Evolutionary conservation across 2,329 filamentous ascomycete species (phyloP), one percentile per base, ranked within the genome.

Genomic region (Proliferodiscus dingleyae): DNA sequence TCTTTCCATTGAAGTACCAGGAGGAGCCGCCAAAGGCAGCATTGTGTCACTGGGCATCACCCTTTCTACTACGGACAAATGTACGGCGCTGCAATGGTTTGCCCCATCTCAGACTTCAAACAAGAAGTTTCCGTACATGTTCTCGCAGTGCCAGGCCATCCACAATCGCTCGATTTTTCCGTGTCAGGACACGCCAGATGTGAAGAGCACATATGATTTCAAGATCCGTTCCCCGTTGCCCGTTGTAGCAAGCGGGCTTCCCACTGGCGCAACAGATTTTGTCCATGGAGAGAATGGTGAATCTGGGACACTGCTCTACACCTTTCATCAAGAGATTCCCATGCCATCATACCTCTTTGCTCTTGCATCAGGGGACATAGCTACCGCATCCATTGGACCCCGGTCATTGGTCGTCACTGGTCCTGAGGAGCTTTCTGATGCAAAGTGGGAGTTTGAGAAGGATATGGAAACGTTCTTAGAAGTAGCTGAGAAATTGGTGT

Each of bases 101-200:
- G 90, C 87, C 0, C 89, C 89, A 2, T 85, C 85, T 24, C 93
- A 97, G 71, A 97, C 93, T 1, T 89, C 87, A 47, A 96, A 95
- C 77, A 90, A 89, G 72, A 93, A 89, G 68, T 86, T 94, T 56
- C 91, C 91, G 1, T 97, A 96, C 68, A 91, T 97, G 83, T 97
- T 97, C 72, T 94, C 88, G 36, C 93, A 97, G 71, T 95, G 90
- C 66, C 91, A 98, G 72, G 90, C 91, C 43, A 97, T 96, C 61
- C 90, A 97, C 61, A 89, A 88, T 34, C 83, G 93, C 49, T 95
- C 89, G 38, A 79, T 97, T 50, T 95, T 97, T 66, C 93, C 93
- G 5, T 97, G 91, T 68, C 91, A 97, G 71, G 93, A 98, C 64
- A 97, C 93, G 1, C 93, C 93, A 3, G 91, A 96, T 64, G 87